phyloP scores from a whole-genome alignment of 352 stramenopile genomes.

The Phytophthora litchii region DNA sequence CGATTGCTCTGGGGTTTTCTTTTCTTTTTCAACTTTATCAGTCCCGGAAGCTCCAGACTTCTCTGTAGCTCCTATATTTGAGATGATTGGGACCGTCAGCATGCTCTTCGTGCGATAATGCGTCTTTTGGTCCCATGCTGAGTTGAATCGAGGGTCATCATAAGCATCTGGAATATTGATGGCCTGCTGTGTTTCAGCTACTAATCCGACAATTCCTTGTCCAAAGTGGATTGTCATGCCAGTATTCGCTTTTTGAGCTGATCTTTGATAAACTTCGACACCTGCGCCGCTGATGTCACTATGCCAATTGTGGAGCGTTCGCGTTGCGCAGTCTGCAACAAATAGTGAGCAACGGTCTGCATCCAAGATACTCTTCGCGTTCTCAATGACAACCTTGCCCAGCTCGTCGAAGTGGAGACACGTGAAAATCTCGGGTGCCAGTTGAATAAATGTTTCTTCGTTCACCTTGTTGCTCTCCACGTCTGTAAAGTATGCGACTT shows the following conservation, averaged over 20 bases:
- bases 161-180: conserved; percentile 84
- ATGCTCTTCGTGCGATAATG: conserved; percentile 87
- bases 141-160: conserved; percentile 78
- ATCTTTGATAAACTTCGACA: conserved; percentile 53
- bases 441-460: conserved; percentile 75
- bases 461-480: conserved; percentile 85
- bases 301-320: conserved; percentile 75
- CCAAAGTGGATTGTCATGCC: conserved; percentile 77
- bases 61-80: conserved; percentile 37
- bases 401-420: conserved; percentile 82
- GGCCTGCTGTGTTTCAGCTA: conserved; percentile 60
- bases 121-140: conserved; percentile 79
- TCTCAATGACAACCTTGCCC: conserved; percentile 79
- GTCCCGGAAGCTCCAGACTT: neutral
- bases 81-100: conserved; percentile 73
- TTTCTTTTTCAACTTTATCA: neutral
- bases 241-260: conserved; percentile 26
- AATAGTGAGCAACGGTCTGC: conserved; percentile 80
- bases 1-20: conserved; percentile 6
- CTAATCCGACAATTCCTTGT: conserved; percentile 73
- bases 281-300: conserved; percentile 71
- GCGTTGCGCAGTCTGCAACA: conserved; percentile 55
- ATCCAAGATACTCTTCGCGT: conserved; percentile 76
- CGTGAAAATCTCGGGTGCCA: conserved; percentile 81
- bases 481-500: conserved; percentile 79